Evolutionary conservation across 441 rosid species (phyloP).

Genomic region (Viola pubescens): DNA sequence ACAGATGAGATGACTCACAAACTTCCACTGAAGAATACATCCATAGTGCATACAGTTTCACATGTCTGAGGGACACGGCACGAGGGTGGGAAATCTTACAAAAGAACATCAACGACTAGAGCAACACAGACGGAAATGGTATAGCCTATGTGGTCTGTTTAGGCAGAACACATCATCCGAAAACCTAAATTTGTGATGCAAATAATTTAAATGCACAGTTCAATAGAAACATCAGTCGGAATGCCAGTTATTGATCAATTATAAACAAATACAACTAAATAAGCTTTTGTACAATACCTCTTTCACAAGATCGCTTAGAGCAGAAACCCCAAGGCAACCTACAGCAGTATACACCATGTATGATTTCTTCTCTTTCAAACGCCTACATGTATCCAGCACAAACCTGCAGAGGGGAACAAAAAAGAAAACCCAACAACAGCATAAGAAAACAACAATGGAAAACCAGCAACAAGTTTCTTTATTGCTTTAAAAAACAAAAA

Average conservation of each 20-base stretch:
- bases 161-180: neutral
- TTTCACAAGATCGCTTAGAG: slow-evolving; percentile 53
- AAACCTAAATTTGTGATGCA: neutral
- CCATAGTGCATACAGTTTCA: no score
- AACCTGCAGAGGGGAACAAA: slow-evolving; percentile 39
- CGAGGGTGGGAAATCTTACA: neutral
- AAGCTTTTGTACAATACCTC: slow-evolving; percentile 40
- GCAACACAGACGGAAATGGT: neutral
- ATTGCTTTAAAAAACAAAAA: neutral
- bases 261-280: neutral
- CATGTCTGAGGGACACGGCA: neutral
- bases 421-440: neutral
- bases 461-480: neutral
- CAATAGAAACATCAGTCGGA: neutral
- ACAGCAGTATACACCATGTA: slow-evolving; percentile 86
- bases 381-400: slow-evolving; percentile 66
- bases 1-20: neutral
- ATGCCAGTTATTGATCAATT: neutral
- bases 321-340: slow-evolving; percentile 69
- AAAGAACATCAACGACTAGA: slow-evolving; percentile 1
- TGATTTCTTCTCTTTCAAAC: slow-evolving; percentile 78
- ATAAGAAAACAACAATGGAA: neutral
- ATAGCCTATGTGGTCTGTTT: neutral
- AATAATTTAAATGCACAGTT: neutral
- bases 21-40: no score